phyloP scores from a whole-genome alignment of 2,329 filamentous ascomycete genomes.

The Fusarium sp. region DNA sequence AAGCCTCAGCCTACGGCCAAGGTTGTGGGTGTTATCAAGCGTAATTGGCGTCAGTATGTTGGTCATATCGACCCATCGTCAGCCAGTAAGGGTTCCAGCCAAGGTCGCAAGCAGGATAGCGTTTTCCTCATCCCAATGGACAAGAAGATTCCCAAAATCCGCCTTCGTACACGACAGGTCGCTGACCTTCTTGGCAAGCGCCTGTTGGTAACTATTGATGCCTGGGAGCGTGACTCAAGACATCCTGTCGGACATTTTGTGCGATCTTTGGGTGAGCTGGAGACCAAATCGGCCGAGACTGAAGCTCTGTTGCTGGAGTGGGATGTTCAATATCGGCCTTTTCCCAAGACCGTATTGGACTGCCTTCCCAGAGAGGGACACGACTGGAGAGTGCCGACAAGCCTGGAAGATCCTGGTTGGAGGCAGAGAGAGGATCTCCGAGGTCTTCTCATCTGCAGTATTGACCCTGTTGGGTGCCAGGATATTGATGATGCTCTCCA shows the following conservation, averaged over 20 bases:
- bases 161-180: slow-evolving; percentile 89
- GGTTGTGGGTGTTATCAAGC: slow-evolving; percentile 91
- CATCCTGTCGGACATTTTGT: slow-evolving; percentile 96
- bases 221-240: slow-evolving; percentile 92
- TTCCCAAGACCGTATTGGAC: slow-evolving; percentile 94
- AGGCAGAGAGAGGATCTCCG: slow-evolving; percentile 84
- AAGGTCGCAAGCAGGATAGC: slow-evolving; percentile 86
- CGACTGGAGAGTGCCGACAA: slow-evolving; percentile 90
- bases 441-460: slow-evolving; percentile 91
- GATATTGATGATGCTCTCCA: slow-evolving; percentile 99
- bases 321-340: slow-evolving; percentile 97
- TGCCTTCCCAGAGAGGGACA: slow-evolving; percentile 92
- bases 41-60: slow-evolving; percentile 98
- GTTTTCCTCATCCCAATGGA: slow-evolving; percentile 99
- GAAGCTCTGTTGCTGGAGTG: slow-evolving; percentile 94
- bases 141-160: slow-evolving; percentile 96
- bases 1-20: slow-evolving; percentile 89
- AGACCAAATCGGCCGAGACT: slow-evolving; percentile 97
- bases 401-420: slow-evolving; percentile 85
- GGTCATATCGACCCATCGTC: slow-evolving; percentile 93
- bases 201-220: slow-evolving; percentile 91
- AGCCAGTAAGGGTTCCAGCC: slow-evolving; percentile 75
- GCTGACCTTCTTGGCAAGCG: slow-evolving; percentile 90
- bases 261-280: slow-evolving; percentile 88
- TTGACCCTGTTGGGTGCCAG: slow-evolving; percentile 94